Evolutionary conservation across 345 rosid species (phyloP).

Genomic region (Mallotus nudiflorus): DNA sequence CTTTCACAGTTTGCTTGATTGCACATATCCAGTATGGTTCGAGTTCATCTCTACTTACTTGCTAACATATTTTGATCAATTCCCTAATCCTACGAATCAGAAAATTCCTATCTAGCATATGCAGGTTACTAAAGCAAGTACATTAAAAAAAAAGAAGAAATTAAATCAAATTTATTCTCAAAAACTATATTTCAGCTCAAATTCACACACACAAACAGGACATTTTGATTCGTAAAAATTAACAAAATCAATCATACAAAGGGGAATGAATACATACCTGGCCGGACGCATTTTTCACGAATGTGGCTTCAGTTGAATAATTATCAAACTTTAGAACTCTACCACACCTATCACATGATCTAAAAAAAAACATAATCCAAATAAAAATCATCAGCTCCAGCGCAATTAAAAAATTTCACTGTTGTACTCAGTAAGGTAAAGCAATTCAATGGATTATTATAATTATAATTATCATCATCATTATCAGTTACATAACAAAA

Average conservation of each 20-base stretch:
- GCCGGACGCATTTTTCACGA: conserved; percentile 19
- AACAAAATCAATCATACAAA: background rate
- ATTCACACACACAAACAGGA: background rate
- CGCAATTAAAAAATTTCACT: background rate
- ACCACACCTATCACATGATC: conserved; percentile 30
- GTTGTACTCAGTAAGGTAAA: background rate
- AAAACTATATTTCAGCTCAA: conserved; percentile 6
- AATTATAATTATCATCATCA: no score
- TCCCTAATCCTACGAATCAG: background rate
- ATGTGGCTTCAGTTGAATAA: conserved; percentile 26
- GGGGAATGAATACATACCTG: conserved; percentile 4
- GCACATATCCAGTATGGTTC: background rate
- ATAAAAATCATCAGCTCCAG: background rate
- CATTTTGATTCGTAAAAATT: background rate
- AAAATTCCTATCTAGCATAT: background rate
- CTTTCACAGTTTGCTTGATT: background rate
- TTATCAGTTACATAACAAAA: background rate
- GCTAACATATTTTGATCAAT: no score
- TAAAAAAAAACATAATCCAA: conserved; percentile 9
- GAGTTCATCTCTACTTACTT: no score
- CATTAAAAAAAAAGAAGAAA: background rate
- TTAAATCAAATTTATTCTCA: background rate
- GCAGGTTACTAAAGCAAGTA: background rate
- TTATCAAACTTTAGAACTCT: conserved; percentile 22
- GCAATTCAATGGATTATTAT: no score